Percentiles rank a stretch among this genome's conserved stretches.
Conservation (phyloP, 805 yeast genomes). For the Diddensiella transvaalensis region DNA sequence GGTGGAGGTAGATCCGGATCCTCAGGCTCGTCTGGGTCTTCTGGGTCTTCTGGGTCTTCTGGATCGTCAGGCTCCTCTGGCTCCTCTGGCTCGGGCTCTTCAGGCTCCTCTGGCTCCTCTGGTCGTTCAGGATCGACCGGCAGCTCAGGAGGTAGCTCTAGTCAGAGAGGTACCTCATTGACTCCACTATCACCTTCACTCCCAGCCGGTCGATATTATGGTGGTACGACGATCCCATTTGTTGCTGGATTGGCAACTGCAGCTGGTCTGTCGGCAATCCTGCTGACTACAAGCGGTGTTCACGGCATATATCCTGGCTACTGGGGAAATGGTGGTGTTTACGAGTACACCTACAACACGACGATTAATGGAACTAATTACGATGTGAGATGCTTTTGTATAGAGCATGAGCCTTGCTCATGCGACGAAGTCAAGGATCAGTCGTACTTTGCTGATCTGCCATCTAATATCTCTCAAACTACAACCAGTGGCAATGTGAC, state of each 20-base stretch:
- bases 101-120: neutral
- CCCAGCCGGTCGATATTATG: conserved; percentile 12
- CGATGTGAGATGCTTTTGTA: conserved; percentile 22
- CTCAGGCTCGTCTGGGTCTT: conserved; percentile 6
- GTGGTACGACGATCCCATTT: conserved; percentile 15
- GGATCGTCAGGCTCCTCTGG: conserved; percentile 10
- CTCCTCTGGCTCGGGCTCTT: conserved; percentile 1
- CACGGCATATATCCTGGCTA: conserved; percentile 8
- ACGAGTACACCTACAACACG: conserved; percentile 19
- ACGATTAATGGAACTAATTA: conserved; percentile 22
- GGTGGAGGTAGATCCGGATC: conserved; percentile 4
- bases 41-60: conserved; percentile 8
- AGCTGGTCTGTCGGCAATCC: conserved; percentile 5
- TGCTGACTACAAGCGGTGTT: conserved; percentile 1
- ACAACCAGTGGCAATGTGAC: conserved; percentile 9
- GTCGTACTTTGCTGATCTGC: conserved; percentile 17
- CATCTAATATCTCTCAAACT: conserved; percentile 9
- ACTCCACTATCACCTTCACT: neutral
- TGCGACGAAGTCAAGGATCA: conserved; percentile 17
- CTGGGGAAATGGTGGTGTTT: conserved; percentile 16
- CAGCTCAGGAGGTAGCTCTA: neutral
- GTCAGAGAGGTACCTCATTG: neutral
- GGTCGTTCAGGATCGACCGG: neutral
- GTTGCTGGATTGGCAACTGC: conserved; percentile 8
- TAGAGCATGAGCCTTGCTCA: conserved; percentile 19